Base-by-base conservation (phyloP, 2,329 filamentous ascomycete genomes). In the Lasiodiplodia sp. region DNA sequence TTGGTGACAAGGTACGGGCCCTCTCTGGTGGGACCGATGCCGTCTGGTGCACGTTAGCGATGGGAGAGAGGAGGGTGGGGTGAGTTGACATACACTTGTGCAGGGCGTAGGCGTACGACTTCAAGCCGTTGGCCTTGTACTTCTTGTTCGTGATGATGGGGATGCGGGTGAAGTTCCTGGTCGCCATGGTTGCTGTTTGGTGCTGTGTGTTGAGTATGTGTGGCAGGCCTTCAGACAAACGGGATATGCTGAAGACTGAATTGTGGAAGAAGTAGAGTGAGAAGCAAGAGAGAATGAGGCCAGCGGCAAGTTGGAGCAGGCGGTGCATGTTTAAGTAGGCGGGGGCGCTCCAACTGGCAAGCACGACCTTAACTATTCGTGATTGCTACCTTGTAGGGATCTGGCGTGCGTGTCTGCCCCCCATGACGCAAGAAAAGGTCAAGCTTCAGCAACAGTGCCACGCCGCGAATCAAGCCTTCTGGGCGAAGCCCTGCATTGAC, bases 31-130 rank as follows among this genome's bases (percentile, higher is more conserved):
- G 90, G 88, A 25, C 84, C 79, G 75, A 92, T 88, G 69, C 86
- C 83, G 76, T 87, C 76, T 77, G 68, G 23, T 69, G 28, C 62
- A 55, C 31, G 21, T 25, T 7, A 38, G 63, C 7, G 53, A 21
- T 28, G 16, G 2, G n/a, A 40, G 23, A 69, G 23, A 34, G 16
- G 37, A 18, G 7, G 38, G 23, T 18, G 16, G 6, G 23, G 51
- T 21, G 37, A 52, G 47, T 14, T 16, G 4, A 65, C 70, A 52
- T 68, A 75, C 75, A 91, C 76, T 89, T 90, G 75, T 85, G 85
- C 72, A 91, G 79, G 10, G 86, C 78, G 72, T 84, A 85, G 72
- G 88, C 85, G 73, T 91, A 91, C 38, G 88, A 89, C 79, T 90
- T 91, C 69, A 82, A 82, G 58, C 89, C 89, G 10, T 55, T 72